Conservation (phyloP, 768 basidiomycete species). For the Suillus lakei region DNA sequence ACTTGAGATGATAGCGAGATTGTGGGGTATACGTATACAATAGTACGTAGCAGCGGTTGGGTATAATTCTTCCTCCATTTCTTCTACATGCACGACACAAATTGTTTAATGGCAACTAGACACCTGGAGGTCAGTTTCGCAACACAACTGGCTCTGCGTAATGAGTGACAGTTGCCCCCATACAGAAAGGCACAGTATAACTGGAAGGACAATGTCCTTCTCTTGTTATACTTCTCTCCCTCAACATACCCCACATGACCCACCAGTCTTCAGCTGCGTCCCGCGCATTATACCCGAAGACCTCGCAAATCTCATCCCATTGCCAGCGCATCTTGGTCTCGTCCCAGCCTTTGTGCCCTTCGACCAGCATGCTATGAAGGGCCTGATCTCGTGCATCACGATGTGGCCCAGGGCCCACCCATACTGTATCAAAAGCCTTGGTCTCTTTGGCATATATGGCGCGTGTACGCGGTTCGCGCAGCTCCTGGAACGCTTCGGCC, state of each 20-base stretch:
- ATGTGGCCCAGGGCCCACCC: conserved; percentile 48
- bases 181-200: conserved; percentile 1
- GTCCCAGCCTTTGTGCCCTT: conserved; percentile 48
- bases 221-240: conserved; percentile 39
- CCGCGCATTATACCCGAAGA: conserved; percentile 58
- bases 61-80: background rate
- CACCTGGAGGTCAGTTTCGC: background rate
- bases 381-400: conserved; percentile 51
- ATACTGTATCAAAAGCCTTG: conserved; percentile 47
- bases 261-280: conserved; percentile 72
- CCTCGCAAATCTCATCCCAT: conserved; percentile 59
- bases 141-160: background rate
- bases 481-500: conserved; percentile 62
- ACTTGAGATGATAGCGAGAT: background rate
- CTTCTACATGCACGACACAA: background rate
- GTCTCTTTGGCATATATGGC: conserved; percentile 49
- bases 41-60: background rate
- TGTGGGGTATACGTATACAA: background rate
- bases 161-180: background rate
- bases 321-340: conserved; percentile 51
- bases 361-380: conserved; percentile 24
- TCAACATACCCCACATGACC: conserved; percentile 59
- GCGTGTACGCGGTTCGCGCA: conserved; percentile 55
- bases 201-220: background rate
- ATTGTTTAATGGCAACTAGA: background rate